These are phyloP conservation scores for Hypholoma fasciculare DNA, from an alignment of 768 basidiomycete species.

Conservation along the genomic window DNA sequence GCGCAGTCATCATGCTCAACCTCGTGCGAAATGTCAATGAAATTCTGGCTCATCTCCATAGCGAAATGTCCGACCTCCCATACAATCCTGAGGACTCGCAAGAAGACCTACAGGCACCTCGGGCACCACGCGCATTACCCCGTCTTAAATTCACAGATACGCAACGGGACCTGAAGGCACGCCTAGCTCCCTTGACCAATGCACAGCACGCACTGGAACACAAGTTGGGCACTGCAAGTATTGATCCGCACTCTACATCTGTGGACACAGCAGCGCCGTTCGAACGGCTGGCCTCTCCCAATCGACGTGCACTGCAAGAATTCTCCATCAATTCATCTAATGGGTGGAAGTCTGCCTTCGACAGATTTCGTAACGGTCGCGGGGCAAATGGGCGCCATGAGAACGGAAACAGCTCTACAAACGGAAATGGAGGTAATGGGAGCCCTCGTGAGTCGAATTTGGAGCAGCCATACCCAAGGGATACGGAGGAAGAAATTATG, in stretches of 20 bases:
- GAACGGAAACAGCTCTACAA: conserved; percentile 1
- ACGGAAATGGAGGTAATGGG: conserved; percentile 11
- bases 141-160: conserved; percentile 58
- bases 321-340: conserved; percentile 63
- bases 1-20: conserved; percentile 76
- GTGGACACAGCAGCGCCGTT: conserved; percentile 43
- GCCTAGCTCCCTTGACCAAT: conserved; percentile 55
- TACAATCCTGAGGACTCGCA: conserved; percentile 38
- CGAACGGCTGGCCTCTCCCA: conserved; percentile 22
- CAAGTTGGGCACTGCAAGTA: conserved; percentile 57
- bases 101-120: conserved; percentile 34
- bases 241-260: conserved; percentile 45
- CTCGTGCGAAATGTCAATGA: conserved; percentile 72
- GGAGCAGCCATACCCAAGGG: conserved; percentile 28
- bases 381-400: conserved; percentile 19
- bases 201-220: conserved; percentile 62
- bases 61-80: conserved; percentile 53
- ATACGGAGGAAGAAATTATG: conserved; percentile 53
- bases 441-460: conserved; percentile 12
- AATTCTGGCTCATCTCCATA: conserved; percentile 56
- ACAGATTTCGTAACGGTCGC: conserved; percentile 47
- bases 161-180: conserved; percentile 58
- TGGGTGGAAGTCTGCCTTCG: conserved; percentile 67
- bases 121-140: conserved; percentile 36
- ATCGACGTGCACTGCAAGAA: conserved; percentile 39